Base-by-base conservation (phyloP, 345 rosid species). In the Populus deltoides region DNA sequence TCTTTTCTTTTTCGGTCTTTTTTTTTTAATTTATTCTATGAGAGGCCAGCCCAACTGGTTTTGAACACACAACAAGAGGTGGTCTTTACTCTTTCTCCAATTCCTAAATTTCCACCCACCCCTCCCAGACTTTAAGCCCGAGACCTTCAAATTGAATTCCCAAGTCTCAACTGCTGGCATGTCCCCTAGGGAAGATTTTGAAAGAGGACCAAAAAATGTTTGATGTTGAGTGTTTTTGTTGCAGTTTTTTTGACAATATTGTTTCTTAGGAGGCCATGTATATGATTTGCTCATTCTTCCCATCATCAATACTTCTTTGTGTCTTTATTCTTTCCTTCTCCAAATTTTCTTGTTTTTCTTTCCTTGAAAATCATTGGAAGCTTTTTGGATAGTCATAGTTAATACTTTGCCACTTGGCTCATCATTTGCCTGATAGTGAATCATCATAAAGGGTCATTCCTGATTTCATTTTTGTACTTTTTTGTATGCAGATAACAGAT, bases 401-500 rank as follows among this genome's bases (percentile, higher is more conserved):
- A 27, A 39, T 36, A 33, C 22, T 51, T 73, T 36, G 43, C 41
- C 59, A 39, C 8, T 66, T 71, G 38, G 69, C 67, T 65, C 16
- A 39, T 71, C 3, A 55, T 78, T 66, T 55, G 47, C 18, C 36
- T 18, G 24, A 66, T 45, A 59, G 51, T 38, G 47, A 67, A 67
- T 69, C 47, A 66, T 36, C 71, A 75, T 45, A 39, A 45, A 22
- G 66, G 43, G 38, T 31, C 36, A 16, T 65, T 51, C 16, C 16
- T 57, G 57, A 69, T 25, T 51, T 66, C 8, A 55, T 76, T 9
- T 65, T 29, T 65, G 68, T 27, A 31, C 29, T 7, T 41, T 41
- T 73, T 55, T 55, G n/a, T 82, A 75, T 83, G 83, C 86, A 94
- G 99, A 87, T 97, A 87, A 90, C 90, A 89, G 97, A 92, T 79